Conservation (phyloP, 2,329 filamentous ascomycete genomes). For the Colletotrichum gigasporum region DNA sequence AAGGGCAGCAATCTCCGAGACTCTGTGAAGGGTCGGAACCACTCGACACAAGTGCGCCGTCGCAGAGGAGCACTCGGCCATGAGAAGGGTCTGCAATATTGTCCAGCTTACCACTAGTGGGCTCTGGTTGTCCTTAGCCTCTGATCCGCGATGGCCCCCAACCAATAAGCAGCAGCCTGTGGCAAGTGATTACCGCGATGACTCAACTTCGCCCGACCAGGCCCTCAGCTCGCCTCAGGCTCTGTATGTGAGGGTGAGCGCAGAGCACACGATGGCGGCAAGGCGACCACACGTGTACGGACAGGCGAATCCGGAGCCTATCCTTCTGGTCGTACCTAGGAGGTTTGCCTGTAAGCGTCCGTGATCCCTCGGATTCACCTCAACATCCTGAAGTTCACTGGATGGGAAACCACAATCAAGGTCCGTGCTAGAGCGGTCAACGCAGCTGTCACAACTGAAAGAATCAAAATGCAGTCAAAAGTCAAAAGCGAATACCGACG, state of each 20-base stretch:
- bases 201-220: constrained; percentile 14
- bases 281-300: not conserved
- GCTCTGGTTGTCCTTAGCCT: not conserved
- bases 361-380: not conserved
- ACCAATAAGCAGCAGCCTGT: constrained; percentile 10
- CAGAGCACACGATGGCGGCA: not conserved
- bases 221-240: not conserved
- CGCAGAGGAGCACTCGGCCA: not conserved
- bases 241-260: not conserved
- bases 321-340: not conserved
- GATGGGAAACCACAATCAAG: not conserved
- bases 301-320: not conserved
- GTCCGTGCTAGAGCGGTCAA: not conserved
- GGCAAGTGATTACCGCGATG: constrained; percentile 9
- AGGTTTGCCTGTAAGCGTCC: not conserved
- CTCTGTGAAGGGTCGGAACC: no score
- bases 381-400: not conserved
- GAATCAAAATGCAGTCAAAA: not conserved
- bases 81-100: not conserved
- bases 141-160: not conserved
- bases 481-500: not conserved
- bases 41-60: not conserved
- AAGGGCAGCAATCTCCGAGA: not conserved
- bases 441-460: not conserved
- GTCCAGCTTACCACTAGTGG: not conserved